Evolutionary conservation across 2,329 filamentous ascomycete species (phyloP), one percentile per base, ranked within the genome.

Genomic region (Annulohypoxylon truncatum): DNA sequence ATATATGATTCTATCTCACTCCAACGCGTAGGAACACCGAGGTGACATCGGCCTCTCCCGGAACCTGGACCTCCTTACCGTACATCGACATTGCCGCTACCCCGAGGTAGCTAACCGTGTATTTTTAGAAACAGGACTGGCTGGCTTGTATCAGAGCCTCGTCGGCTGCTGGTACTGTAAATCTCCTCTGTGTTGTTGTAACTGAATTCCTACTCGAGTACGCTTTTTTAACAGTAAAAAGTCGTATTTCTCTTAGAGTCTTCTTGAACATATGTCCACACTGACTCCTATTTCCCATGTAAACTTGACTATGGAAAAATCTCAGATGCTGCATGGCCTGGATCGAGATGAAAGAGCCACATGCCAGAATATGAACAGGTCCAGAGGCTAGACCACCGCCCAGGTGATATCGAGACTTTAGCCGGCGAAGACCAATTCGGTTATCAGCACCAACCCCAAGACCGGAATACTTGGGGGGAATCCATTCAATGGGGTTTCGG

Each of bases 31-130:
- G 22, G 38, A 40, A 10, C 42, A n/a, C 12, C 33, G 57, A 59
- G 64, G 67, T 69, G 40, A 55, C 64, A 69, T 67, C 51, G 64
- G 64, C 47, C 28, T 52, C 18, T 15, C 57, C 67, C 64, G 67
- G 67, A 69, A 60, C 61, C 48, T 69, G 47, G 67, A 42, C 61
- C 47, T 69, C 67, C 64, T 67, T 69, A 54, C 57, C 67, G 59
- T 64, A 62, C 67, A 62, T 67, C 54, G 60, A 64, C 54, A 59
- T 58, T 59, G 56, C 67, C 67, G 67, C 64, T 69, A 61, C 61
- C 57, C 67, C 67, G 67, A 69, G 61, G 47, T 42, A 62, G 53
- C 35, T 57, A 44, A 54, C 58, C 61, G 61, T 61, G 58, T 67
- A 64, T 67, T 67, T 67, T 59, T 64, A 44, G 59, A 35, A 64